phyloP scores from a whole-genome alignment of 306 rosid genomes.

The Lathyrus oleraceus region DNA sequence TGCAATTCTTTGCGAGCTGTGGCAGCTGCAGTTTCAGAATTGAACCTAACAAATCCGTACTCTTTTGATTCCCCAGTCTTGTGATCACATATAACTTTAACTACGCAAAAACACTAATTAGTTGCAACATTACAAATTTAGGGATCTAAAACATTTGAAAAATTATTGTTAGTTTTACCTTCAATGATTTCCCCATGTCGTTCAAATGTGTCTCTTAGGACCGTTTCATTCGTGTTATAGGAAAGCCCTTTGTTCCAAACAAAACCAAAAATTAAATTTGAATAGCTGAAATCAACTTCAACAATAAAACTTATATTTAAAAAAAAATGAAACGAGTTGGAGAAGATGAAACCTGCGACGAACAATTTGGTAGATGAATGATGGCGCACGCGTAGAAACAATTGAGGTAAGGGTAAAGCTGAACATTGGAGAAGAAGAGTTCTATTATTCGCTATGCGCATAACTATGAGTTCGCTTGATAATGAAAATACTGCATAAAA shows the following conservation, averaged over 20 bases:
- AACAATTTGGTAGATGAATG: conserved; percentile 50
- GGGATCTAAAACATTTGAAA: neutral
- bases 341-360: conserved; percentile 50
- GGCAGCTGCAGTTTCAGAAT: conserved; percentile 55
- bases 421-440: conserved; percentile 25
- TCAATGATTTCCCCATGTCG: conserved; percentile 61
- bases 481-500: too few relatives aligned
- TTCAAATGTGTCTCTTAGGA: conserved; percentile 56
- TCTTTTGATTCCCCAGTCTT: conserved; percentile 67
- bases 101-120: conserved; percentile 29
- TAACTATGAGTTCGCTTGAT: neutral
- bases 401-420: conserved; percentile 24
- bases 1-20: conserved; percentile 55
- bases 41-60: conserved; percentile 59
- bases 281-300: neutral
- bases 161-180: conserved; percentile 41
- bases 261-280: conserved; percentile 11
- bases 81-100: conserved; percentile 63
- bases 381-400: conserved; percentile 32
- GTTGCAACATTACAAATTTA: neutral
- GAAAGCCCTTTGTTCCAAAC: conserved; percentile 55
- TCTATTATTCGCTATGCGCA: conserved; percentile 33
- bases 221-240: conserved; percentile 66
- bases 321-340: neutral
- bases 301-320: neutral